Percentiles rank a stretch among this genome's conserved stretches.
Evolutionary conservation across 169 alveolate genomes (phyloP).

Genomic region (Condylostoma magnum): DNA sequence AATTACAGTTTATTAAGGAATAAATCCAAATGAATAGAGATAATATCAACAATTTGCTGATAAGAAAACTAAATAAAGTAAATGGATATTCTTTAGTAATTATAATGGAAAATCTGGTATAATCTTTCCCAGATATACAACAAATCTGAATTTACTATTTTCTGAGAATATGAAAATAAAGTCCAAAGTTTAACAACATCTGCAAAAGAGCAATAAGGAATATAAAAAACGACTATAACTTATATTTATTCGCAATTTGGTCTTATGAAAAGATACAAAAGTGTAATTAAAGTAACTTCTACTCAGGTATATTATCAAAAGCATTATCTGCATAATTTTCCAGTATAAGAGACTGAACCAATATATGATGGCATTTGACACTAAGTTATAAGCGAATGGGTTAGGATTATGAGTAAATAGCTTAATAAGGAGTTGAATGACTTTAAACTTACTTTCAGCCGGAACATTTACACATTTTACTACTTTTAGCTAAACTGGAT

Average conservation of each 20-base stretch:
- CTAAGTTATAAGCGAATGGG: neutral
- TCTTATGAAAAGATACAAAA: neutral
- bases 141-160: no score
- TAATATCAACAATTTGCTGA: no score
- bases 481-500: neutral
- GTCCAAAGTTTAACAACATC: no score
- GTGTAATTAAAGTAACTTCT: neutral
- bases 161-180: no score
- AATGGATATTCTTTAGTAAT: no score
- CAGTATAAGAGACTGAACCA: neutral
- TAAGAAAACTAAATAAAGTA: no score
- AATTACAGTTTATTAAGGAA: no score
- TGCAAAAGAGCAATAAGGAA: conserved; percentile 22
- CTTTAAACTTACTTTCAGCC: neutral
- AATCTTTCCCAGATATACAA: no score
- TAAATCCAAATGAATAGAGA: no score
- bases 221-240: neutral
- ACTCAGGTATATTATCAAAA: neutral
- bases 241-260: neutral
- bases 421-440: conserved; percentile 16
- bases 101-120: no score
- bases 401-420: neutral
- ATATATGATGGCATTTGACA: neutral
- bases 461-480: neutral
- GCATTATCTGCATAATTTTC: neutral